Conservation (phyloP, 2,329 filamentous ascomycete genomes). For the Alternaria brassicae region DNA sequence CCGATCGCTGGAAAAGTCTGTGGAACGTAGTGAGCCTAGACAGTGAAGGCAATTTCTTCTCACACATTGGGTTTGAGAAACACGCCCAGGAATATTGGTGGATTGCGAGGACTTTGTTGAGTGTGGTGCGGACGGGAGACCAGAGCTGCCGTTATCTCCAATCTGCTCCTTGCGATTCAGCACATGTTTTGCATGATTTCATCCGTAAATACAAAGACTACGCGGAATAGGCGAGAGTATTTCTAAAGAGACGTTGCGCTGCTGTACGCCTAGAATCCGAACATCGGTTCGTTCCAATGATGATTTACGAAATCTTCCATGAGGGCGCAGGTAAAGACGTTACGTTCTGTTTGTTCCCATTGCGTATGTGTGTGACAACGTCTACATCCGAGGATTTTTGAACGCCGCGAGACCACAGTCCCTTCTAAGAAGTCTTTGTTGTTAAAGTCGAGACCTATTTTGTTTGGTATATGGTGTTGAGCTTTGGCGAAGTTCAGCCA, state of each 20-base stretch:
- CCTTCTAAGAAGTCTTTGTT: background rate
- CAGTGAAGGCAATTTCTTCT: background rate
- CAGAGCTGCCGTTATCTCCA: background rate
- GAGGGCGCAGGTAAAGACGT: too few species aligned
- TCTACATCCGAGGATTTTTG: too few species aligned
- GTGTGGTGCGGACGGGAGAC: background rate
- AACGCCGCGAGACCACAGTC: background rate
- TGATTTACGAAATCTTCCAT: too few species aligned
- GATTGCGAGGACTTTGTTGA: background rate
- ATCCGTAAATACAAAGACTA: background rate
- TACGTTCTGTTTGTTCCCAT: too few species aligned
- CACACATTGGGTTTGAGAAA: background rate
- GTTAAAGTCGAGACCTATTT: background rate
- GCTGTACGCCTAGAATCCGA: background rate
- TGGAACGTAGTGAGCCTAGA: background rate
- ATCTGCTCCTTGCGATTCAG: background rate
- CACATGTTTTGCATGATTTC: background rate
- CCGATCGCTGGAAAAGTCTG: background rate
- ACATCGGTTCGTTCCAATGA: too few species aligned
- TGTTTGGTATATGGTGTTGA: background rate
- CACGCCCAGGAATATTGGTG: background rate
- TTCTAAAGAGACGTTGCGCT: background rate
- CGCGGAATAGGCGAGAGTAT: background rate
- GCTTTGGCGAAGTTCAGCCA: background rate
- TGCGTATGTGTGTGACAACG: too few species aligned